Conservation (phyloP, 1,139 yeast genomes). For the Saccharomycopsis hybrid region DNA sequence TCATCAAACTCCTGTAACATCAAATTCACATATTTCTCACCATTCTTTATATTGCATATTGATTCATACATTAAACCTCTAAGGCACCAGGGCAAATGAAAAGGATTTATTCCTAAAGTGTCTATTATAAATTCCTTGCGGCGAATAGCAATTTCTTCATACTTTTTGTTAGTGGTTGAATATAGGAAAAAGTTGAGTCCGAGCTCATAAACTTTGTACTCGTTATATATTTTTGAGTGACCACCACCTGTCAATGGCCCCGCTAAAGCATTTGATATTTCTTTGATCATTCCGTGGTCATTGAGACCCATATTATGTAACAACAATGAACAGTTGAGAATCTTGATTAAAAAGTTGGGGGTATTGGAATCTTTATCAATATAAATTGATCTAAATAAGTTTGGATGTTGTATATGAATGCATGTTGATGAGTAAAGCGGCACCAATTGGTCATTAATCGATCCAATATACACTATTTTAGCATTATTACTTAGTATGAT, state of each 20-base stretch:
- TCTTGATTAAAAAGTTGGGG: constrained; percentile 46
- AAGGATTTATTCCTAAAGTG: constrained; percentile 69
- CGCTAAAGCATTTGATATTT: constrained; percentile 73
- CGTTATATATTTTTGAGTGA: constrained; percentile 84
- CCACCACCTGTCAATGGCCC: constrained; percentile 95
- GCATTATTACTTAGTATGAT: constrained; percentile 63
- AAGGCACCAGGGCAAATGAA: constrained; percentile 85
- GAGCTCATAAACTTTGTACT: constrained; percentile 74
- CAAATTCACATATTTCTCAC: constrained; percentile 49
- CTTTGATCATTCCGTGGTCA: constrained; percentile 74
- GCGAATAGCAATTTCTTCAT: constrained; percentile 47
- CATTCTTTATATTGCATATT: constrained; percentile 31
- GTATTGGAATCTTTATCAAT: constrained; percentile 53
- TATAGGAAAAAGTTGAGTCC: constrained; percentile 68
- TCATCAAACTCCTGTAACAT: constrained; percentile 65
- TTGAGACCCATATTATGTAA: constrained; percentile 59
- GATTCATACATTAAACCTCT: constrained; percentile 69
- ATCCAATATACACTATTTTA: constrained; percentile 75
- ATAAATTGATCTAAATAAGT: constrained; percentile 81
- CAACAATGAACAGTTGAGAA: constrained; percentile 42
- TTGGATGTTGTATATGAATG: constrained; percentile 79
- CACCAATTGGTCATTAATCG: constrained; percentile 86
- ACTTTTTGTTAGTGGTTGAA: constrained; percentile 24
- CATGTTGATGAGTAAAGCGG: constrained; percentile 88
- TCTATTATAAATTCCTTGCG: constrained; percentile 57